These are phyloP conservation scores for Russula emetica DNA, from an alignment of 768 basidiomycete genomes.

Conservation along the genomic window DNA sequence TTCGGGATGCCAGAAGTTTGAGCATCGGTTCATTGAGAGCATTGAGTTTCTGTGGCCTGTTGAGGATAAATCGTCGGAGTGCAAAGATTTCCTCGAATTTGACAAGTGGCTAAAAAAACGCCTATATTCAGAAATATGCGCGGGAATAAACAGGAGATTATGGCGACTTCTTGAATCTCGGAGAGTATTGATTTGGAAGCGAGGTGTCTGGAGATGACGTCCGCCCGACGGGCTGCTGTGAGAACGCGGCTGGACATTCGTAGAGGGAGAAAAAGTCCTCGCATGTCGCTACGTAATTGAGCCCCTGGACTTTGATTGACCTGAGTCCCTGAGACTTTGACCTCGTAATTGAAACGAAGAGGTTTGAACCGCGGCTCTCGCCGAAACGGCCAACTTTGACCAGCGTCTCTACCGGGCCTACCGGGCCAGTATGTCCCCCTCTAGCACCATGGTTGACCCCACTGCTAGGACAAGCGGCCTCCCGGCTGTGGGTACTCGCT, in stretches of 20 bases:
- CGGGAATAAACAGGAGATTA: not conserved
- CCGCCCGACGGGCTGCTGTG: conserved; percentile 32
- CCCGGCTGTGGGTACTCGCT: conserved; percentile 49
- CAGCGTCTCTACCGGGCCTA: not conserved
- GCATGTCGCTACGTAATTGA: conserved; percentile 12
- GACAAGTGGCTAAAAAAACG: conserved; percentile 41
- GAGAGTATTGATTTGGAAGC: conserved; percentile 28
- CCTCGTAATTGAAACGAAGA: too few relatives aligned
- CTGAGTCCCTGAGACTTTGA: not conserved
- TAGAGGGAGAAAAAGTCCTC: conserved; percentile 1
- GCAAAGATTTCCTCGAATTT: conserved; percentile 63
- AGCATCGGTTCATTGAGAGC: conserved; percentile 81
- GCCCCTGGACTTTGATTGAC: not conserved
- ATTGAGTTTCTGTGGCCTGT: conserved; percentile 77
- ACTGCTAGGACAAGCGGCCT: conserved; percentile 18
- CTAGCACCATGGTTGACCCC: not conserved
- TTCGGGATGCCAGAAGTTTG: conserved; percentile 57
- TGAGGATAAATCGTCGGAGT: conserved; percentile 69
- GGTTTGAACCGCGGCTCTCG: not conserved
- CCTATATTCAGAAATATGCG: conserved; percentile 19
- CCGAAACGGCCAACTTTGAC: not conserved
- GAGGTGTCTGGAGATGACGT: conserved; percentile 38
- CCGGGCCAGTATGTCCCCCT: conserved; percentile 11
- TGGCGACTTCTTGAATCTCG: conserved; percentile 15
- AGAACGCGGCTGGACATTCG: conserved; percentile 23